Base-by-base conservation (phyloP, 192 early-diverging fungal species). In the Backusella tuberculispora region DNA sequence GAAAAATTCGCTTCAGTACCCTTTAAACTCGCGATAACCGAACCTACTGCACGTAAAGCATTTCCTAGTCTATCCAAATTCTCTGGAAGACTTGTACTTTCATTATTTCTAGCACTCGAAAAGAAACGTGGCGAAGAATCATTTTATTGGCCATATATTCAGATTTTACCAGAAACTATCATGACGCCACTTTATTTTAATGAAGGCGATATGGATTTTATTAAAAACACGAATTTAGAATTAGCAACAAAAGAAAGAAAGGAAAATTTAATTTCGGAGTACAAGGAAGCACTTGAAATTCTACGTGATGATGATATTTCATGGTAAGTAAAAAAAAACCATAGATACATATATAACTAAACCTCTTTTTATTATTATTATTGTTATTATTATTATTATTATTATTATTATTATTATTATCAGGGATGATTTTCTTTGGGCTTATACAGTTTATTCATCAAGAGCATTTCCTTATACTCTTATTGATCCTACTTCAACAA, bases 141-240 rank as follows among this genome's bases (percentile, higher is more conserved):
- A 6, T 90, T 90, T 53, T 90, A 85, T 84, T 76, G 79, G 24
- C 89, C 91, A 0, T 92, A 91, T 74, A 81, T 92, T 34, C 80
- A 85, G 45, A 85, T 88, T 63, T 69, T 92, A 14, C 90, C 91
- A 0, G 46, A 69, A 5, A 72, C 60, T 17, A 90, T 90, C 75
- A 81, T 83, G 50, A 90, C 88, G 1, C 85, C 91, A 6, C 63
- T 91, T 45, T 74, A 80, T n/a, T 91, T 87, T 66, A 76, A 71
- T 43, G 77, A 76, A 0, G 65, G 82, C 0, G 90, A 92, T 72
- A 43, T 88, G 53, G 41, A 72, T 26, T 74, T 83, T 24, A 70
- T 92, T 40, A 41, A 65, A 13, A 84, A 85, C 17, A 92, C 91
- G 9, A 89, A 89, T n/a, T 80, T 86, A 21, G 84, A 77, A 9